Conservation (phyloP, 805 yeast genomes). For the Cyberlindnera misumaiensis region DNA sequence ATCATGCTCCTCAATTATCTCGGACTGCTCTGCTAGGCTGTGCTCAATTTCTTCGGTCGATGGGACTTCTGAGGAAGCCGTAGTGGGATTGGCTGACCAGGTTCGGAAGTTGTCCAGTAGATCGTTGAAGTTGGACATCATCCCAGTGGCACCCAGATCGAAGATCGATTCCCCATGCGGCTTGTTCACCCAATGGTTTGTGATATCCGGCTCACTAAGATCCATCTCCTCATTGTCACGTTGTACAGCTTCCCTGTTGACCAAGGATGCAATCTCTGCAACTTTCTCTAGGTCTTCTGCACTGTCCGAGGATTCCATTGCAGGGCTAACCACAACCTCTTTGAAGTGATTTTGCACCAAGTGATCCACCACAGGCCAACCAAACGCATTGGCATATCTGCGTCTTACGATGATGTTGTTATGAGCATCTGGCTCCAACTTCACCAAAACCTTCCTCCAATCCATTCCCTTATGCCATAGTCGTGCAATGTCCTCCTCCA, state of each 20-base stretch:
- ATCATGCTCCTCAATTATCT: conserved; percentile 1
- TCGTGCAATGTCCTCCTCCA: conserved; percentile 65
- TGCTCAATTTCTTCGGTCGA: too few relatives aligned
- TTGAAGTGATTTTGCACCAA: conserved; percentile 55
- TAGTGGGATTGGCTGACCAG: conserved; percentile 15
- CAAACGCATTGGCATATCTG: conserved; percentile 71
- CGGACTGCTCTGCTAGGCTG: too few relatives aligned
- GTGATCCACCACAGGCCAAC: conserved; percentile 78
- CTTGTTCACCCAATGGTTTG: conserved; percentile 44
- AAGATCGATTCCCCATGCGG: conserved; percentile 26
- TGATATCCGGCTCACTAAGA: conserved; percentile 15
- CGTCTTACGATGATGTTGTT: conserved; percentile 69
- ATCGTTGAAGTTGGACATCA: conserved; percentile 58
- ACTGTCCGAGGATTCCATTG: neutral
- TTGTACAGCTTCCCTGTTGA: conserved; percentile 9
- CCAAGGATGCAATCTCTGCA: conserved; percentile 6
- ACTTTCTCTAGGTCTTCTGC: conserved; percentile 9
- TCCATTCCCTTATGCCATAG: conserved; percentile 61
- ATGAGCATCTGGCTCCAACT: conserved; percentile 68
- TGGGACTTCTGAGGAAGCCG: neutral
- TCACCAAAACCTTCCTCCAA: conserved; percentile 68
- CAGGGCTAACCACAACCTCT: neutral
- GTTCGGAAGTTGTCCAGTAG: conserved; percentile 40
- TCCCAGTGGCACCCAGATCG: conserved; percentile 66
- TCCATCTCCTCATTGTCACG: conserved; percentile 13